Conservation (phyloP, 192 early-diverging fungal species). For the Paraglomus brasilianum region DNA sequence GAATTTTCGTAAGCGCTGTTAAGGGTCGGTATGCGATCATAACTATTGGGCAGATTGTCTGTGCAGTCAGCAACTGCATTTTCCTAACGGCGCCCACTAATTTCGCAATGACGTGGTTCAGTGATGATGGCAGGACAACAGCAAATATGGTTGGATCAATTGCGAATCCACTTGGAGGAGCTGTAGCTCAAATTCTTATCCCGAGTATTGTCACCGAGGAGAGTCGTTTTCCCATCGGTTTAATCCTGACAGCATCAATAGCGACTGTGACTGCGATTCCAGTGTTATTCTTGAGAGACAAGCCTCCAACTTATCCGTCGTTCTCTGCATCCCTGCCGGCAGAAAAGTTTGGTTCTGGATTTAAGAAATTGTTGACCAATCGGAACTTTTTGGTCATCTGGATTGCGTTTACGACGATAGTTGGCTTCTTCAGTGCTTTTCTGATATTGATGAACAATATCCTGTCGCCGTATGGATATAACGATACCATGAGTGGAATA, state of each 20-base stretch:
- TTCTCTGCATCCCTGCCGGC: constrained; percentile 43
- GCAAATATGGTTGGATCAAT: constrained; percentile 52
- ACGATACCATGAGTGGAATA: constrained; percentile 48
- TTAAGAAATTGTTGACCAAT: constrained; percentile 44
- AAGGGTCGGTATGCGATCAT: constrained; percentile 43
- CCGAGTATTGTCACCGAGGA: constrained; percentile 44
- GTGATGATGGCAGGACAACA: constrained; percentile 45
- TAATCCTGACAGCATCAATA: constrained; percentile 46
- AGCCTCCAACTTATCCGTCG: constrained; percentile 52
- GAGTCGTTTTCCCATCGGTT: constrained; percentile 34
- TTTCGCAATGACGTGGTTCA: constrained; percentile 55
- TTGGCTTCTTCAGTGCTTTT: constrained; percentile 50
- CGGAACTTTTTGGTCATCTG: constrained; percentile 48
- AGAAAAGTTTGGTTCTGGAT: constrained; percentile 39
- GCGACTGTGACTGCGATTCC: constrained; percentile 41
- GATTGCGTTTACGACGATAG: constrained; percentile 48
- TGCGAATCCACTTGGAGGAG: constrained; percentile 50
- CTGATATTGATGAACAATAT: constrained; percentile 50
- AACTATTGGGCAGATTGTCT: constrained; percentile 47
- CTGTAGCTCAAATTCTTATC: constrained; percentile 50
- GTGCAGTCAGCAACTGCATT: constrained; percentile 50
- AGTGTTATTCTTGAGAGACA: constrained; percentile 42
- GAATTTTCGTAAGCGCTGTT: constrained; percentile 38
- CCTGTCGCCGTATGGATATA: constrained; percentile 45
- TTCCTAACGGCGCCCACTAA: constrained; percentile 52